Evolutionary conservation across 1,139 yeast genomes (phyloP), one percentile per base, ranked within the genome.

Genomic region (Blastobotrys petasosporus): DNA sequence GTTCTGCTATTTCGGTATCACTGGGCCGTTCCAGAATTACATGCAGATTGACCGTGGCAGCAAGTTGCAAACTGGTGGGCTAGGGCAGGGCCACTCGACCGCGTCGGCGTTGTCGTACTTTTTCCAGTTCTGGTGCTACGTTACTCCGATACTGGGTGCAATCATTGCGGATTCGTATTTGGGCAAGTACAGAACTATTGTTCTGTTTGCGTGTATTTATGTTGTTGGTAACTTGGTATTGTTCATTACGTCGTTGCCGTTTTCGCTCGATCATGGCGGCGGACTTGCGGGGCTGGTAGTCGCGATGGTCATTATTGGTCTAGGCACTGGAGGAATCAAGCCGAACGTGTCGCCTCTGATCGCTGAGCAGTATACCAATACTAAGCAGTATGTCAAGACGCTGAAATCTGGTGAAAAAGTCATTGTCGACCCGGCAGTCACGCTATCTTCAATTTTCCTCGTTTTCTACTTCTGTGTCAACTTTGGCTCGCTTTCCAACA

Each of bases 321-420:
- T 82, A 39, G 94, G 87, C 47, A 81, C 94, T 32, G 94, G 94
- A 60, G 82, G 88, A 61, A 84, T 85, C 63, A 85, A 85, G 65
- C 74, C 92, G 35, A 84, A 84, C 57, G 81, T 85, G 41, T 74
- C 86, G 20, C 92, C 92, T 31, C 72, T 84, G 60, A 76, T 85
- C 62, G 88, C 87, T 45, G 94, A 85, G 60, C 94, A 85, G 68
- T 73, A 74, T 58, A 71, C 74, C 39, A 74, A 75, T 57, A 68
- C 77, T 37, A 71, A 74, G 52, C 84, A 79, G 49, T 77, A 74
- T 48, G 79, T 86, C 42, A 75, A 73, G 59, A 77, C 75, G 2
- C 67, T 75, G 43, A 77, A 79, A 52, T 61, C 69, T 37, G 94
- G 87, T 44, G 82, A 79, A 59, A 70, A 74, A 38, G 88, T 84